phyloP scores from a whole-genome alignment of 345 rosid genomes.

The Mallotus nudiflorus region DNA sequence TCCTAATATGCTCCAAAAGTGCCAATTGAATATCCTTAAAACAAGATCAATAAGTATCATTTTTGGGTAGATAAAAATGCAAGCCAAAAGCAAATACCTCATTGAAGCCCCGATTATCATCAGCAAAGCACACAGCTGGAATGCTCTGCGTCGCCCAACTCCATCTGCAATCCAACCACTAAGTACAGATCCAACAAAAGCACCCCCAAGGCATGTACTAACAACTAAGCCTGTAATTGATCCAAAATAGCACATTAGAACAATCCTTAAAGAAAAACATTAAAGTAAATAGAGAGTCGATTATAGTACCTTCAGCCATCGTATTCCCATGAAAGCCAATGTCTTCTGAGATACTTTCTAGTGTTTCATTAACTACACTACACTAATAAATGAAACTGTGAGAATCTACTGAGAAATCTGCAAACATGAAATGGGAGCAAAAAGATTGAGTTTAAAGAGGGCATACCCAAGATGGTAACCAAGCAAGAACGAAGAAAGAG shows the following conservation, averaged over 20 bases:
- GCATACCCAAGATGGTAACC: slow-evolving; percentile 93
- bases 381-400: slow-evolving; percentile 22
- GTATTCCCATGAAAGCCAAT: slow-evolving; percentile 81
- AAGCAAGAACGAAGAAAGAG: slow-evolving; percentile 66
- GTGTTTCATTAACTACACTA: slow-evolving; percentile 94
- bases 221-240: slow-evolving; percentile 77
- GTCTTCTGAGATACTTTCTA: slow-evolving; percentile 84
- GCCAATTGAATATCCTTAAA: background rate
- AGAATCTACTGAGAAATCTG: background rate
- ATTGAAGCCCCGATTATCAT: slow-evolving; percentile 84
- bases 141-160: slow-evolving; percentile 86
- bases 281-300: slow-evolving; percentile 15
- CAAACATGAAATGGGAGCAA: slow-evolving; percentile 6
- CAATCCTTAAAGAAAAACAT: slow-evolving; percentile 15
- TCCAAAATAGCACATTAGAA: slow-evolving; percentile 26
- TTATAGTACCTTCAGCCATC: slow-evolving; percentile 74
- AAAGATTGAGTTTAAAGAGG: slow-evolving; percentile 11
- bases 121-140: slow-evolving; percentile 85
- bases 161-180: slow-evolving; percentile 95
- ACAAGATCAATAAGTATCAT: background rate
- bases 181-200: slow-evolving; percentile 76
- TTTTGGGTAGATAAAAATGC: background rate
- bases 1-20: background rate
- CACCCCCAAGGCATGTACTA: slow-evolving; percentile 92
- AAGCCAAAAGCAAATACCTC: slow-evolving; percentile 48